Base-by-base conservation (phyloP, 1,284 basidiomycete species). In the Malassezia cuniculi region DNA sequence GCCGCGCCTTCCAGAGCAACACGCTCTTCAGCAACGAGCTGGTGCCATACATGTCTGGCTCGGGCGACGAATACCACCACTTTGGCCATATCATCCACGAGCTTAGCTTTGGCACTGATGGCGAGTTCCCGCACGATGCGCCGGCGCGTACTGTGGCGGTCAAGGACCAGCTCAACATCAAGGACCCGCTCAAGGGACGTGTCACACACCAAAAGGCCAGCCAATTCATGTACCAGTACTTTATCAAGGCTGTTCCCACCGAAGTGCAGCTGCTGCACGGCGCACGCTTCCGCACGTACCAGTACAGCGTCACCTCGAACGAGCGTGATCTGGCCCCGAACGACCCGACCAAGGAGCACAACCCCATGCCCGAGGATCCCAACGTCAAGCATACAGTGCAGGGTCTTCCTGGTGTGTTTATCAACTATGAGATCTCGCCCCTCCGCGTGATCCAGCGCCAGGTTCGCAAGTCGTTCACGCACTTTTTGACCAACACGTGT, bases 301-400 rank as follows among this genome's bases (percentile, higher is more conserved):
- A 94, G 69, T 97, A 95, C 70, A 87, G 83, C 50, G 82, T 83
- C 2, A 97, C 93, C 2, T 80, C 83, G 50, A 95, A 94, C 69
- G 90, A 97, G 70, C 81, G 93, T 15, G 86, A 97, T 68, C 72
- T 51, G 12, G 24, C 29, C 12, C 44, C 41, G 5, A 16, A 31
- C 21, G 37, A 42, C 31, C 28, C 34, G 12, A 31, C 35, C 18
- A n/a, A 29, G 28, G 27, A 20, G 7, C 31, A 30, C 27, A n/a
- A n/a, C n/a, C n/a, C n/a, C n/a, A n/a, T n/a, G n/a, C n/a, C n/a
- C n/a, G n/a, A n/a, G n/a, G 37, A 39, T n/a, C 43, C 46, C 19
- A 48, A 48, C 0, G 45, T 40, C 10, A 41, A 47, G 27, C 50
- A 43, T 16, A 81, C 82, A 38, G 75, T 78, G 41, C 71, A 72